Percentiles rank a stretch among this genome's conserved stretches.
These are phyloP conservation scores for Boletus huronensis DNA, from an alignment of 768 basidiomycete species.

Conservation along the genomic window DNA sequence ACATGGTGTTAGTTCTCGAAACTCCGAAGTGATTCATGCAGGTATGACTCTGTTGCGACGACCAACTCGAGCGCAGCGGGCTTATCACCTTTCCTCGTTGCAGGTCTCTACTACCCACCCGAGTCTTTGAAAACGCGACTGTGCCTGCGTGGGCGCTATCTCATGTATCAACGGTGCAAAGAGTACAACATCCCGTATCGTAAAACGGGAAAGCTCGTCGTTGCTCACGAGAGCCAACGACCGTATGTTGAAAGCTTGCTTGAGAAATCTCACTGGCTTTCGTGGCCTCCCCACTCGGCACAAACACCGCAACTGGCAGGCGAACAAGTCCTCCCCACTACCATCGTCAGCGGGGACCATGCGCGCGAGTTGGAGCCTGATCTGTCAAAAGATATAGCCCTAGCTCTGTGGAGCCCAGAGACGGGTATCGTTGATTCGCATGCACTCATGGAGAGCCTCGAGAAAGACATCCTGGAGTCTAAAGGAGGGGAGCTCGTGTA, in stretches of 20 bases:
- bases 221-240: conserved; percentile 66
- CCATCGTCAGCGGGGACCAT: conserved; percentile 63
- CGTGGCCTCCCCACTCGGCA: conserved; percentile 45
- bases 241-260: conserved; percentile 70
- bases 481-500: conserved; percentile 69
- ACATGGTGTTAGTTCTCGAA: conserved; percentile 62
- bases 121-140: conserved; percentile 81
- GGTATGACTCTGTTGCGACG: conserved; percentile 38
- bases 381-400: conserved; percentile 63
- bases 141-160: conserved; percentile 80
- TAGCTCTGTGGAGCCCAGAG: conserved; percentile 76
- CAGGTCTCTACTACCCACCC: conserved; percentile 82
- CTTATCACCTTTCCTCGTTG: neutral
- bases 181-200: conserved; percentile 58
- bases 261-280: conserved; percentile 53
- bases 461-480: conserved; percentile 73
- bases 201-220: conserved; percentile 86
- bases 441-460: conserved; percentile 75
- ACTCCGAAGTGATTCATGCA: conserved; percentile 94
- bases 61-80: neutral
- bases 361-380: conserved; percentile 79
- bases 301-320: conserved; percentile 14
- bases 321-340: conserved; percentile 51
- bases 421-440: conserved; percentile 93
- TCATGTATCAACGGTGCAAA: conserved; percentile 78